Percentiles rank a stretch among this genome's conserved stretches.
Evolutionary conservation across 2,329 filamentous ascomycete genomes (phyloP).

Genomic region (Pseudogymnoascus verrucosus): DNA sequence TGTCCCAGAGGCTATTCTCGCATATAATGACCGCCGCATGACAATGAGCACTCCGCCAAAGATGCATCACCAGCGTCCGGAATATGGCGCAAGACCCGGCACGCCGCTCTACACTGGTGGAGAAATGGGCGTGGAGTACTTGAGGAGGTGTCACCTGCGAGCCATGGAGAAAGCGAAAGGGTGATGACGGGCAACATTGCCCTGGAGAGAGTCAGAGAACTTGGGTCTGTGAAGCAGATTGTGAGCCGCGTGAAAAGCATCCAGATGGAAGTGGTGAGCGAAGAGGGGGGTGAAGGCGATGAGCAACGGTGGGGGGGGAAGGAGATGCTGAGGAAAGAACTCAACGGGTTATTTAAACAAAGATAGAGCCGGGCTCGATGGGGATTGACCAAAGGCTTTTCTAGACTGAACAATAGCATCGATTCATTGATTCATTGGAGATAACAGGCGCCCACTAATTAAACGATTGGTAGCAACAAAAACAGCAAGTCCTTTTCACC

Average conservation of each 20-base stretch:
- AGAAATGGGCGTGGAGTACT: not conserved
- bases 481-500: not conserved
- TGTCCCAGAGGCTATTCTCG: not conserved
- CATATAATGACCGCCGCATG: not conserved
- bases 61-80: not conserved
- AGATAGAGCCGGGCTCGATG: not conserved
- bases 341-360: not conserved
- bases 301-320: not conserved
- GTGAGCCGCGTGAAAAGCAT: not conserved
- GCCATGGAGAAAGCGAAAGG: too few species aligned
- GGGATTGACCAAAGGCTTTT: not conserved
- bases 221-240: not conserved
- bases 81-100: not conserved
- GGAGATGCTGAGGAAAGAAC: conserved; percentile 1
- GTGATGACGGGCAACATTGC: too few species aligned
- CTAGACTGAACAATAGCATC: not conserved
- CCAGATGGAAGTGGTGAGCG: not conserved
- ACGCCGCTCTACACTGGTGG: not conserved
- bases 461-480: not conserved
- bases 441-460: not conserved
- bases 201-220: not conserved
- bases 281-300: not conserved
- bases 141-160: not conserved
- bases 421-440: conserved; percentile 5
- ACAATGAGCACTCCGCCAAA: not conserved